phyloP scores from a whole-genome alignment of 345 rosid genomes.

The Salix dunnii region DNA sequence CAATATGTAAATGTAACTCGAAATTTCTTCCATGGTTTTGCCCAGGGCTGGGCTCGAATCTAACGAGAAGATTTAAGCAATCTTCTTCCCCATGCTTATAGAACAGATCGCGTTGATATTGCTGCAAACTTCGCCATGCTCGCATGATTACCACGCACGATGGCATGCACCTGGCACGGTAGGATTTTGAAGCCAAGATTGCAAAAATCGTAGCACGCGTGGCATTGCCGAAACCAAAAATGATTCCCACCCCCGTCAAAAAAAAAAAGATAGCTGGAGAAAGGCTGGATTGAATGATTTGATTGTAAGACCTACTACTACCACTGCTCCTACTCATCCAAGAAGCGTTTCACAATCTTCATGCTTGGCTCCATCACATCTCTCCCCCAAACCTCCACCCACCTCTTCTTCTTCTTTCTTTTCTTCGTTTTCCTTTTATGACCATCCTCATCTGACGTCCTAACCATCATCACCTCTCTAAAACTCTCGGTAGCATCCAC shows the following conservation, averaged over 20 bases:
- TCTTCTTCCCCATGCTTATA: not conserved
- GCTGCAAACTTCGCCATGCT: not conserved
- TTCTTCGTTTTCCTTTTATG: not conserved
- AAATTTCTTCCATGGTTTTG: not conserved
- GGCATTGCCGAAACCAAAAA: not conserved
- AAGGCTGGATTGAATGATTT: slow-evolving; percentile 14
- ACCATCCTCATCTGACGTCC: not conserved
- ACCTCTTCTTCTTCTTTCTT: slow-evolving; percentile 23
- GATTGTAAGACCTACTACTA: slow-evolving; percentile 40
- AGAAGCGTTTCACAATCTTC: slow-evolving; percentile 64
- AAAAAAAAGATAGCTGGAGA: slow-evolving; percentile 26
- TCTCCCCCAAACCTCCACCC: slow-evolving; percentile 65
- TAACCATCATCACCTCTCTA: slow-evolving; percentile 23
- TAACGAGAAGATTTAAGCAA: not conserved
- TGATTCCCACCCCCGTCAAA: not conserved
- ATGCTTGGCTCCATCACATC: slow-evolving; percentile 61
- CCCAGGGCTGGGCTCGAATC: not conserved
- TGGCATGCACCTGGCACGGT: not conserved
- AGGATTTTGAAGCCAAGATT: not conserved
- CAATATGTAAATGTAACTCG: not conserved
- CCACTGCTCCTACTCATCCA: slow-evolving; percentile 37
- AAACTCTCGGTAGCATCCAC: slow-evolving; percentile 75
- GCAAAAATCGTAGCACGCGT: not conserved
- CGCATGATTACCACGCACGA: not conserved
- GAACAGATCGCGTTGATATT: not conserved